Evolutionary conservation across 2,329 filamentous ascomycete genomes (phyloP), one percentile per base, ranked within the genome.

Genomic region (Aspergillus glaucus): DNA sequence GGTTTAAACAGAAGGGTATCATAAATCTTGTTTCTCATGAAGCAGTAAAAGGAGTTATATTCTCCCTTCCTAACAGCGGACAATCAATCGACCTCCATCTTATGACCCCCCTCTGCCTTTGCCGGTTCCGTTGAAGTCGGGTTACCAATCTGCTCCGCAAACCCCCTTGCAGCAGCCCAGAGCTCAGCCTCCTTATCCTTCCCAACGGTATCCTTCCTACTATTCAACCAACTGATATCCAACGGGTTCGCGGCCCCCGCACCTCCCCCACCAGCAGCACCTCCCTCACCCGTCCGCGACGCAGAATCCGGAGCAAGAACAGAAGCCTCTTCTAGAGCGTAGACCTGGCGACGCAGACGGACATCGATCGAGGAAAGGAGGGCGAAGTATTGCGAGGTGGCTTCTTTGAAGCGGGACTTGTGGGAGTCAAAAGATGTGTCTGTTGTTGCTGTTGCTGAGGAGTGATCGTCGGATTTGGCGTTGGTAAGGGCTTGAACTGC

Each of bases 201-300:
- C 49, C 88, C 88, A 19, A 94, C 87, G 54, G 85, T 85, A 54
- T 87, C 86, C 52, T 87, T 88, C 49, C 88, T 80, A 60, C 88
- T 91, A 64, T 96, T 97, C 59, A 97, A 70, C 81, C 87, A 92
- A 28, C 91, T 91, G 12, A 94, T 85, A 63, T 96, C 91, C 46
- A 96, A 75, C 72, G 36, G 82, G 75, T 63, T 81, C 71, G 55
- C 81, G 57, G 70, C 65, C 9, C 48, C 58, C 5, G 56, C 56
- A 43, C 52, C 64, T 48, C 61, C 64, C 45, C 56, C 65, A 50
- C 51, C 62, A 30, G 51, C 59, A 41, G 56, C 57, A 9, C 59
- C 53, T 15, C 61, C 51, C 42, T 72, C 64, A 3, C 61, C 60
- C 12, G 66, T 57, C 26, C 62, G 59, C 2, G 65, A 58, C 9